Percentiles rank a stretch among this genome's conserved stretches.
These are phyloP conservation scores for Trichosporon faecale DNA, from an alignment of 1,284 basidiomycete genomes.

Conservation along the genomic window DNA sequence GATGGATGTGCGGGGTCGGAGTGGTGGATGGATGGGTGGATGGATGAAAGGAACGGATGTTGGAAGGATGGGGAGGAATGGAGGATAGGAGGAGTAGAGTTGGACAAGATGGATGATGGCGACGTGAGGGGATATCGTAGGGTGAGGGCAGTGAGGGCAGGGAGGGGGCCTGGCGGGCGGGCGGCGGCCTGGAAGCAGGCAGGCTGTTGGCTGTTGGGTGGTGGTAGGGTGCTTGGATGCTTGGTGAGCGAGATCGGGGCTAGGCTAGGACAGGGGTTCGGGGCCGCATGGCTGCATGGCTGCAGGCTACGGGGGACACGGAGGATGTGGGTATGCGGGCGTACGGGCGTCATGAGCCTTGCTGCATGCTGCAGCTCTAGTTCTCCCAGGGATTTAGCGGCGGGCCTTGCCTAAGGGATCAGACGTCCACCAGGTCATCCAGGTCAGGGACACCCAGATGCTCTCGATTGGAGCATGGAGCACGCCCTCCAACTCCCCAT, in stretches of 20 bases:
- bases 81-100: not conserved
- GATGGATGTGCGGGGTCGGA: constrained; percentile 12
- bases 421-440: too few relatives aligned
- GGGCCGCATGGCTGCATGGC: not conserved
- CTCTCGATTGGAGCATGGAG: constrained; percentile 8
- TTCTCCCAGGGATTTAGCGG: not conserved
- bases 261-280: too few relatives aligned
- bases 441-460: not conserved
- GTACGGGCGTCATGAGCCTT: not conserved
- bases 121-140: not conserved
- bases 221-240: too few relatives aligned
- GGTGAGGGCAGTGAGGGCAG: not conserved
- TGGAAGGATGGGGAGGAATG: constrained; percentile 3
- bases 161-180: not conserved
- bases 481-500: not conserved
- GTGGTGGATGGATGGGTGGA: constrained; percentile 12
- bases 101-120: constrained; percentile 2
- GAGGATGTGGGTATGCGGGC: not conserved
- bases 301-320: not conserved
- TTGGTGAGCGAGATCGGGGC: not conserved
- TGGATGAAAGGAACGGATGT: constrained; percentile 16
- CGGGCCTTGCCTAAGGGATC: not conserved
- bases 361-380: not conserved
- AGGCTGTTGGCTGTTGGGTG: not conserved
- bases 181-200: too few relatives aligned